Evolutionary conservation across 306 rosid genomes (phyloP).

Genomic region (Malus domestica): ASM211411v1 NC_041803.1:627001-627500

Average conservation of each 20-base stretch:
- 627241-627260: background rate
- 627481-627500: background rate
- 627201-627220: background rate
- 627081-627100: background rate
- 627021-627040: constrained; percentile 5
- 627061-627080: background rate
- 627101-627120: constrained; percentile 8
- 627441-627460: background rate
- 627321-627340: constrained; percentile 7
- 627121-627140: constrained; percentile 39
- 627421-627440: background rate
- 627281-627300: background rate
- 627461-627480: background rate
- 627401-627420: background rate
- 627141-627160: constrained; percentile 25
- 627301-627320: background rate
- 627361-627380: constrained; percentile 9
- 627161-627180: constrained; percentile 41
- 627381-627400: background rate
- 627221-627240: constrained; percentile 13
- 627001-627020: constrained; percentile 9
- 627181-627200: constrained; percentile 3
- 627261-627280: constrained; percentile 1
- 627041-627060: constrained; percentile 8
- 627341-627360: background rate